Evolutionary conservation across 148 eudicot genomes (phyloP).

Genomic region (Gaultheria prostrata): DNA sequence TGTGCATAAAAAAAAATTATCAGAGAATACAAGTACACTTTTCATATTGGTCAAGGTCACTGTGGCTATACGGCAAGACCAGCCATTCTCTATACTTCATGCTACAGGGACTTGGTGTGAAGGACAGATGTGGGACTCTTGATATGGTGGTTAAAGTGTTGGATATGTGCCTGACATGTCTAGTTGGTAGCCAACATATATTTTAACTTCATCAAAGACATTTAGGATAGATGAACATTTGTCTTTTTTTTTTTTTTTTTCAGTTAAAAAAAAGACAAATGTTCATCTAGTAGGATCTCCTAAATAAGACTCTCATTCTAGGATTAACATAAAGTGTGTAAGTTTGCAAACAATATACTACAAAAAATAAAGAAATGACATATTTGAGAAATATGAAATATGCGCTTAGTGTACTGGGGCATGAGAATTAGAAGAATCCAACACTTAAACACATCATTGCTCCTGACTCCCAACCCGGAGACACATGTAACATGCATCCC

Average conservation of each 20-base stretch:
- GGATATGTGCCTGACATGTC: background rate
- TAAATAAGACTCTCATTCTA: background rate
- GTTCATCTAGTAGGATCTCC: too few relatives aligned
- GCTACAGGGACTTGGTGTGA: background rate
- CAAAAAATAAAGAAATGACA: background rate
- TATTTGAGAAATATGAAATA: background rate
- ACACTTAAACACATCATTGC: background rate
- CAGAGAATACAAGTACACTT: conserved; percentile 6
- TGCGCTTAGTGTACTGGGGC: background rate
- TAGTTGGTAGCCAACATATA: background rate
- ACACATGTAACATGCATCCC: background rate
- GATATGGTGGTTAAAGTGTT: background rate
- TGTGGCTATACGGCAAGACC: background rate
- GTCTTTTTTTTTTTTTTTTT: too few relatives aligned
- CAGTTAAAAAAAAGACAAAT: too few relatives aligned
- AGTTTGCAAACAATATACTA: background rate
- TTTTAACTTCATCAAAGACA: too few relatives aligned
- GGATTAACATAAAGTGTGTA: background rate
- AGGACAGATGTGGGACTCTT: background rate
- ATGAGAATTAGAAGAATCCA: background rate
- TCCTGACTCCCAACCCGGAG: background rate
- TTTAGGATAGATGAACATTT: too few relatives aligned
- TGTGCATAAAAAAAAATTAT: background rate
- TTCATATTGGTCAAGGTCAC: background rate
- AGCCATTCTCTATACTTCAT: background rate